Conservation (phyloP, 2,329 filamentous ascomycete genomes). For the Tolypocladium inflatum region DNA sequence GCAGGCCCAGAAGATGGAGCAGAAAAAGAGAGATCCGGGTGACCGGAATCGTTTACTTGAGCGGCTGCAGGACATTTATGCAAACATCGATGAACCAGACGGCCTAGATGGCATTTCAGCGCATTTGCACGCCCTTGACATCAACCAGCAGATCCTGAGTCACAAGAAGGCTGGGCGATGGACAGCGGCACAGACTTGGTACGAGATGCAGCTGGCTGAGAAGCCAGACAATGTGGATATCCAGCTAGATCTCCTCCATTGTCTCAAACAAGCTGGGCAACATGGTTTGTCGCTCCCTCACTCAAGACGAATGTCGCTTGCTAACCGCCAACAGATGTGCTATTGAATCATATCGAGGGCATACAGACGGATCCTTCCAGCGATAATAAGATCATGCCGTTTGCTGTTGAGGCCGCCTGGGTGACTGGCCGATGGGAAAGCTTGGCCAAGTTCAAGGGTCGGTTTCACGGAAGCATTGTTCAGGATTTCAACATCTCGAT, state of each 20-base stretch:
- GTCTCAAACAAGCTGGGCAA: conserved; percentile 90
- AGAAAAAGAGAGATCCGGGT: conserved; percentile 33
- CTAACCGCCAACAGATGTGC: conserved; percentile 49
- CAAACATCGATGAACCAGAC: conserved; percentile 95
- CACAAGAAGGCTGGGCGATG: conserved; percentile 89
- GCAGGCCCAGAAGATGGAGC: conserved; percentile 53
- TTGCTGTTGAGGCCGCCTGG: conserved; percentile 88
- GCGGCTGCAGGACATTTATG: conserved; percentile 85
- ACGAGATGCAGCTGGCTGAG: conserved; percentile 79
- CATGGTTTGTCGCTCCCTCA: conserved; percentile 50
- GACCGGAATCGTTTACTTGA: conserved; percentile 61
- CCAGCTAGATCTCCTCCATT: conserved; percentile 76
- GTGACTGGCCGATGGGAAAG: conserved; percentile 74
- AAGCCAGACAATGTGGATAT: conserved; percentile 67
- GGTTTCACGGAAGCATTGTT: conserved; percentile 37
- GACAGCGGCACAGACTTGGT: conserved; percentile 95
- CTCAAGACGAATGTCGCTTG: neutral
- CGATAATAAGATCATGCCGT: conserved; percentile 61
- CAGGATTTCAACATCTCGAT: conserved; percentile 76
- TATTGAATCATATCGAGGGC: conserved; percentile 78
- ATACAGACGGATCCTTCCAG: conserved; percentile 48
- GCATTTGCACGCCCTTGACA: conserved; percentile 75
- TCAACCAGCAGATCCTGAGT: conserved; percentile 87
- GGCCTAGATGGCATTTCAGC: conserved; percentile 91
- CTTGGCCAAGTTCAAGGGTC: conserved; percentile 55